Percentiles rank a stretch among this genome's conserved stretches.
Evolutionary conservation across 768 basidiomycete species (phyloP).

Genomic region (Naganishia kalamii): DNA sequence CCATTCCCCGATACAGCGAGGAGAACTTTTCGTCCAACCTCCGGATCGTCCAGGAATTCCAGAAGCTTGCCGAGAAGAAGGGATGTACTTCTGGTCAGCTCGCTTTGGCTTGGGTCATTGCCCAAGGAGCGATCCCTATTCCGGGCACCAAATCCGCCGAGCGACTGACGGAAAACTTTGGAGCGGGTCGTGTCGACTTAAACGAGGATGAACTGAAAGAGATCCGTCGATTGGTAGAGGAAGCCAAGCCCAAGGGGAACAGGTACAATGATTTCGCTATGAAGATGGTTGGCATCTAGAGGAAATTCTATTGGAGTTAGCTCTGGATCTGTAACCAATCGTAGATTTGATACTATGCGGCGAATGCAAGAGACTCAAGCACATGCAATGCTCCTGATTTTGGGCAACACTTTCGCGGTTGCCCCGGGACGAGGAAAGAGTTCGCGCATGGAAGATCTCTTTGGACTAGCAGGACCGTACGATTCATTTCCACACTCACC

Average conservation of each 20-base stretch:
- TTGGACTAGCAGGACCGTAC: too few species aligned
- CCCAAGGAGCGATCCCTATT: slow-evolving; percentile 43
- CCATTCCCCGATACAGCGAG: slow-evolving; percentile 41
- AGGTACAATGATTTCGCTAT: slow-evolving; percentile 12
- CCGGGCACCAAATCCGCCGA: slow-evolving; percentile 36
- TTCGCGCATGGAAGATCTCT: too few species aligned
- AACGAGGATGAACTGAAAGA: slow-evolving; percentile 36
- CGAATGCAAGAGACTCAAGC: too few species aligned
- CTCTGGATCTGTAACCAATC: too few species aligned
- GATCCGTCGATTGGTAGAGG: slow-evolving; percentile 42
- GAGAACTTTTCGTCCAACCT: slow-evolving; percentile 48
- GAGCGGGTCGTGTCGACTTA: slow-evolving; percentile 32
- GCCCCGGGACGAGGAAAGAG: too few species aligned
- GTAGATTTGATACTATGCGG: too few species aligned
- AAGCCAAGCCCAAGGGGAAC: slow-evolving; percentile 47
- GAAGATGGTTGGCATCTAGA: neutral
- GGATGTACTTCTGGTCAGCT: slow-evolving; percentile 46
- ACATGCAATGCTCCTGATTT: too few species aligned
- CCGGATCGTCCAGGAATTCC: slow-evolving; percentile 45
- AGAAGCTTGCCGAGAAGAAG: slow-evolving; percentile 43
- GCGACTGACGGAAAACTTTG: slow-evolving; percentile 40
- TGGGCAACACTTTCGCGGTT: too few species aligned
- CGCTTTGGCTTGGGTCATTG: slow-evolving; percentile 46
- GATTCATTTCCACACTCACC: too few species aligned
- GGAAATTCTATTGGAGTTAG: too few species aligned